These are phyloP conservation scores for Ceriops decandra DNA, from an alignment of 345 rosid genomes.

Conservation along the genomic window DNA sequence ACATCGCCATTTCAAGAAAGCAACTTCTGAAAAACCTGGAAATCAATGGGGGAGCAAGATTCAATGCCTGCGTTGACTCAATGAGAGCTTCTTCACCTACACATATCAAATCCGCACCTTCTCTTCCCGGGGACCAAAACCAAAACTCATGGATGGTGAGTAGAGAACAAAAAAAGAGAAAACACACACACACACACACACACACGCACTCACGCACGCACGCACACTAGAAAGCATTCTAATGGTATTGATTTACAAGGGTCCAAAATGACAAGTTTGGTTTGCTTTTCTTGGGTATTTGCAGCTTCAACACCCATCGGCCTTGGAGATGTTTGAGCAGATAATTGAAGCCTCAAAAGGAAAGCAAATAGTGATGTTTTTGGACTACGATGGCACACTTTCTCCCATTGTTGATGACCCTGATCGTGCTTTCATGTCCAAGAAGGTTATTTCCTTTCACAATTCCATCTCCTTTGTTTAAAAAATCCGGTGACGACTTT, in stretches of 20 bases:
- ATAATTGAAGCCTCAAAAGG: constrained; percentile 62
- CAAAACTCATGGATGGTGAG: constrained; percentile 63
- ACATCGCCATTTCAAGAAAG: constrained; percentile 43
- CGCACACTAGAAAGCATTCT: too few relatives aligned
- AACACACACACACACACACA: too few relatives aligned
- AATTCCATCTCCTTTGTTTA: neutral
- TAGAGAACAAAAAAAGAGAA: neutral
- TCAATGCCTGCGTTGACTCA: constrained; percentile 75
- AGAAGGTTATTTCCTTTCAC: constrained; percentile 38
- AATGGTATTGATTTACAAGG: neutral
- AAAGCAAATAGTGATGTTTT: constrained; percentile 81
- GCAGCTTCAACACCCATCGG: constrained; percentile 76
- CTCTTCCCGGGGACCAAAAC: constrained; percentile 35
- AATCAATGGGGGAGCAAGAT: constrained; percentile 51
- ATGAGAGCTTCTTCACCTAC: constrained; percentile 93
- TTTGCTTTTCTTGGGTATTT: constrained; percentile 1
- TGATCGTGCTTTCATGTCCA: constrained; percentile 88
- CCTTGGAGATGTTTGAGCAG: constrained; percentile 60
- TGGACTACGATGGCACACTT: constrained; percentile 90
- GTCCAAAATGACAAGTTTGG: neutral
- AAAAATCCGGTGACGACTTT: neutral
- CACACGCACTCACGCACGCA: too few relatives aligned
- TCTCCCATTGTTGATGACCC: constrained; percentile 91
- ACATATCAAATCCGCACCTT: constrained; percentile 48
- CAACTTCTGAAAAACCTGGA: constrained; percentile 51